These are phyloP conservation scores for Exsudoporus floridanus DNA, from an alignment of 1,284 basidiomycete species.

Conservation along the genomic window DNA sequence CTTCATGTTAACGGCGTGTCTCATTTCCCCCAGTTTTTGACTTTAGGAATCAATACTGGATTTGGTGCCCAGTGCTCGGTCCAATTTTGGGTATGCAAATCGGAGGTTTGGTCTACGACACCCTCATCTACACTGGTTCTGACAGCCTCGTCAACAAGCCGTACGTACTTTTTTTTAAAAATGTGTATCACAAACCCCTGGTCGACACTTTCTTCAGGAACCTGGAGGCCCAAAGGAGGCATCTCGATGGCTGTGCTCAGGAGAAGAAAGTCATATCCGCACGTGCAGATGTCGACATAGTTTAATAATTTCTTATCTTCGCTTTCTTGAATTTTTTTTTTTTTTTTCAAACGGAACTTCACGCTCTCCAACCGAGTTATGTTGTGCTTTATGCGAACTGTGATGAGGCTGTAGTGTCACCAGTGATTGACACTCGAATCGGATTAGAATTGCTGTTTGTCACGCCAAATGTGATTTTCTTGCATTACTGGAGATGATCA, in stretches of 20 bases:
- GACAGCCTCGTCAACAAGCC: constrained; percentile 56
- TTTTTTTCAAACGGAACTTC: background rate
- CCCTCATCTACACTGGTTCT: constrained; percentile 50
- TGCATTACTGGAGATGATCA: too few relatives aligned
- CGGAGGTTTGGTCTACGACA: constrained; percentile 55
- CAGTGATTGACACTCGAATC: too few relatives aligned
- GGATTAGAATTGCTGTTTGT: too few relatives aligned
- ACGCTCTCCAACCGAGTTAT: background rate
- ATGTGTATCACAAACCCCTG: background rate
- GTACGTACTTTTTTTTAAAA: constrained; percentile 38
- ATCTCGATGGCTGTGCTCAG: constrained; percentile 17
- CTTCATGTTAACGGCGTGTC: background rate
- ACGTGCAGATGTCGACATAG: constrained; percentile 3
- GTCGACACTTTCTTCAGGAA: constrained; percentile 14
- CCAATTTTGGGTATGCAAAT: constrained; percentile 56
- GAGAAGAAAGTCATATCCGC: background rate
- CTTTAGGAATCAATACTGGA: constrained; percentile 66
- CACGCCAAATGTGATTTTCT: too few relatives aligned
- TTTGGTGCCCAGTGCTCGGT: constrained; percentile 68
- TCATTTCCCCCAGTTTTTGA: constrained; percentile 40
- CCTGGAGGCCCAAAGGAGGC: constrained; percentile 9
- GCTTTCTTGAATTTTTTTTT: background rate
- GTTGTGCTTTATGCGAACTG: background rate
- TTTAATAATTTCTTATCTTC: constrained; percentile 31
- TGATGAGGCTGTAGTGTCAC: too few relatives aligned